A percentile compares a stretch with the other conserved stretches of the same genome.
These are phyloP conservation scores for Tolypocladium sp. DNA, from an alignment of 2,329 filamentous ascomycete species.

Conservation along the genomic window DNA sequence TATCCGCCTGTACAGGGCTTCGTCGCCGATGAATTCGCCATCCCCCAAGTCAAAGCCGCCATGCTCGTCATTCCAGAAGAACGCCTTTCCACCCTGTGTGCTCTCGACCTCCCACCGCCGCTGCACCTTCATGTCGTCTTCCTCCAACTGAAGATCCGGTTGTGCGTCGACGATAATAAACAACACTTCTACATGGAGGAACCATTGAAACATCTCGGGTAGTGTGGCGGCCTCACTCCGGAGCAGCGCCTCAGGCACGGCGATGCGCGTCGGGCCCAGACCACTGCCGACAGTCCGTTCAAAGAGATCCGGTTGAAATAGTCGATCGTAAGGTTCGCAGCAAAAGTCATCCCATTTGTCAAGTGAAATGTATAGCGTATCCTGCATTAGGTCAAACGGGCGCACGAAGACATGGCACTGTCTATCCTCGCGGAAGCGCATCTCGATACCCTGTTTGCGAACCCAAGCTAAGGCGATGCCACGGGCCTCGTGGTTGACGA, in stretches of 20 bases:
- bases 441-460: neutral
- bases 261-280: conserved; percentile 8
- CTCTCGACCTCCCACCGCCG: conserved; percentile 5
- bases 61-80: neutral
- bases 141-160: neutral
- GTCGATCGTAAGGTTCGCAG: neutral
- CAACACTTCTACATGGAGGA: neutral
- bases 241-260: conserved; percentile 8
- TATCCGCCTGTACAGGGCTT: neutral
- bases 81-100: neutral
- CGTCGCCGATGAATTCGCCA: neutral
- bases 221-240: neutral
- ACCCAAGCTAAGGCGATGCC: conserved; percentile 9
- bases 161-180: neutral
- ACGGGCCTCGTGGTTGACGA: conserved; percentile 13
- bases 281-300: conserved; percentile 1
- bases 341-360: conserved; percentile 9
- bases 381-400: neutral
- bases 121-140: conserved; percentile 1
- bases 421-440: neutral
- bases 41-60: neutral
- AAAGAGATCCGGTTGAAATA: neutral
- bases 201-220: conserved; percentile 6
- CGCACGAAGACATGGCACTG: conserved; percentile 1
- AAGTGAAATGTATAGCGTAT: conserved; percentile 5